Evolutionary conservation across 257 asterid species (phyloP).

Genomic region (Petunia axillaris): DNA sequence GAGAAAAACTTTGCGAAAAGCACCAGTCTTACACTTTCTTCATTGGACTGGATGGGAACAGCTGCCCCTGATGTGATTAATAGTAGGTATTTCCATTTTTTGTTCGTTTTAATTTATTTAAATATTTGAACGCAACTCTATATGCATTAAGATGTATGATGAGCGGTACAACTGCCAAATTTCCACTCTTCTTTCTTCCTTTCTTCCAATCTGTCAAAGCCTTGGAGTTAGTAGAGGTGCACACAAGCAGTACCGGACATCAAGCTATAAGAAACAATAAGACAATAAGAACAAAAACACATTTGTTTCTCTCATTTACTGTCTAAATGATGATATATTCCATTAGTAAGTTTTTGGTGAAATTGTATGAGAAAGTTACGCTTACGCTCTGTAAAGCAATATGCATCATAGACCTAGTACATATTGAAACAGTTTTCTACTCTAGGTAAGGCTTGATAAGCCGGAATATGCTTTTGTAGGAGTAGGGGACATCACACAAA

Average conservation of each 20-base stretch:
- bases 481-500: slow-evolving; percentile 12
- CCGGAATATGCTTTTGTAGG: slow-evolving; percentile 15
- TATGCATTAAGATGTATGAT: slow-evolving; percentile 4
- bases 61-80: slow-evolving; percentile 74
- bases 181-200: background rate
- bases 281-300: background rate
- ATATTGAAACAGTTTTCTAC: slow-evolving; percentile 8
- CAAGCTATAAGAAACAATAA: no score
- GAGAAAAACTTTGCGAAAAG: slow-evolving; percentile 42
- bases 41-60: slow-evolving; percentile 94
- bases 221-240: no score
- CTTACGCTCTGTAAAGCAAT: slow-evolving; percentile 14
- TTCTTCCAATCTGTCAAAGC: background rate
- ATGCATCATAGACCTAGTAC: background rate
- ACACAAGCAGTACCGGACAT: no score
- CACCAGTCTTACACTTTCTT: slow-evolving; percentile 48
- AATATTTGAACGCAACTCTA: background rate
- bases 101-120: background rate
- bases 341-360: background rate
- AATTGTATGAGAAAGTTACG: slow-evolving; percentile 10
- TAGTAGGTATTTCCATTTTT: slow-evolving; percentile 60
- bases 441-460: slow-evolving; percentile 14
- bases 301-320: background rate
- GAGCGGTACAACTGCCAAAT: background rate
- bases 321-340: slow-evolving; percentile 1